Base-by-base conservation (phyloP, 176 grass and related monocot species). In the Neostapfia colusana region DNA sequence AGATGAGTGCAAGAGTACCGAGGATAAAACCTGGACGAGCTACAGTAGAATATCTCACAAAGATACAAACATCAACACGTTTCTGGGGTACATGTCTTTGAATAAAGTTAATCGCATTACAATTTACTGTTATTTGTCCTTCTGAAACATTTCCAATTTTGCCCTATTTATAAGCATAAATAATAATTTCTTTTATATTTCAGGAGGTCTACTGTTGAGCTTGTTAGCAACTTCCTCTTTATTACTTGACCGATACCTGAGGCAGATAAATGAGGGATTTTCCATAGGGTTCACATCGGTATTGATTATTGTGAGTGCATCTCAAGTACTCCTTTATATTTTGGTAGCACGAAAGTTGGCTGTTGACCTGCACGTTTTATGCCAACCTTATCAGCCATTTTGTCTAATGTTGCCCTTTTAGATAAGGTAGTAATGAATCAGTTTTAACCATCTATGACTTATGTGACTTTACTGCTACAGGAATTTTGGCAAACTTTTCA, bases 51-150 rank as follows among this genome's bases (percentile, higher is more conserved):
- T 94, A 94, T 83, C 90, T 98, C 37, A 92, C 87, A 70, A 98
- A 90, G 77, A 82, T 98, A 84, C 95, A 98, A 92, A 84, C 91
- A 88, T 98, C 95, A 15, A 98, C 95, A 24, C 95, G 95, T 31
- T 98, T 98, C 59, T 94, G 95, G 95, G 95, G 91, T 98, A 58
- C 57, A 49, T 87, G 12, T 38, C 44, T 61, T 82, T 85, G 63
- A 43, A 37, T 36, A 63, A 55, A 69, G 26, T 55, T 88, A 23
- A 44, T 67, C 44, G 17, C 18, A 64, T 70, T 74, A 25, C 10
- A 80, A n/a, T 13, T 72, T 76, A 45, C 68, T 59, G 50, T 77
- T 12, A 35, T 73, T 69, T 74, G 23, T 44, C 67, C 63, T 67
- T 77, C 10, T 74, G 24, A n/a, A 20, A 1, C 59, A 11, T 25